Percentiles rank a stretch among this genome's conserved stretches.
Conservation (phyloP, 352 stramenopile species). For the Phytopythium helicoides region DNA sequence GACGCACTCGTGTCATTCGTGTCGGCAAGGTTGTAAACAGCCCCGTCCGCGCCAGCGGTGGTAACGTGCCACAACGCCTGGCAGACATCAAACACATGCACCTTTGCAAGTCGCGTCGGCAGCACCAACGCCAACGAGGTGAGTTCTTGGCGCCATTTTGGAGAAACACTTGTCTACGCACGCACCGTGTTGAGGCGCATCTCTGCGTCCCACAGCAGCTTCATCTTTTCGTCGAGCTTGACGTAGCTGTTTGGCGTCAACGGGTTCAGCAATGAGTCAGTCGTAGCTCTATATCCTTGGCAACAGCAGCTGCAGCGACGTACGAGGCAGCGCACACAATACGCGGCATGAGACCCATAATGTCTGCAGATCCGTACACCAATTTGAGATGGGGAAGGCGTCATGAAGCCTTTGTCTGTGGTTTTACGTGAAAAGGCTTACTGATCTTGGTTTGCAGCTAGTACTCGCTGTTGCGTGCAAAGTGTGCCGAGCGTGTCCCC, state of each 20-base stretch:
- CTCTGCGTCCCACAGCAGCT: constrained; percentile 83
- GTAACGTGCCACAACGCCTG: constrained; percentile 77
- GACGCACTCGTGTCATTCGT: constrained; percentile 83
- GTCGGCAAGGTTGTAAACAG: constrained; percentile 85
- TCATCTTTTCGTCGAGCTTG: constrained; percentile 87
- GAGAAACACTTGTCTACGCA: no score
- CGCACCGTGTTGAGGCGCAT: constrained; percentile 85
- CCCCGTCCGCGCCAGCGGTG: constrained; percentile 38
- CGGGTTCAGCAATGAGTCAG: no score
- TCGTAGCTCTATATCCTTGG: neutral
- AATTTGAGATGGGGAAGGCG: no score
- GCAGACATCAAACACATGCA: constrained; percentile 79
- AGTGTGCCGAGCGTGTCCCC: no score
- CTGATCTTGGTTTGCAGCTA: no score
- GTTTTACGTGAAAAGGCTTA: no score
- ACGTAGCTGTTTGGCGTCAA: no score
- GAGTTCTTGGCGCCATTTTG: no score
- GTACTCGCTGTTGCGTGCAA: no score
- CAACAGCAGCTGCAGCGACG: constrained; percentile 6
- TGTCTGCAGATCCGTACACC: constrained; percentile 80
- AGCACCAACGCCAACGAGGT: no score
- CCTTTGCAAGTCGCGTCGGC: constrained; percentile 37
- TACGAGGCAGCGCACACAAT: constrained; percentile 85
- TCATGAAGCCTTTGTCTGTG: no score
- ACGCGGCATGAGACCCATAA: constrained; percentile 80